Conservation (phyloP, 1,139 yeast genomes). For the Yamadazyma conglobata region DNA sequence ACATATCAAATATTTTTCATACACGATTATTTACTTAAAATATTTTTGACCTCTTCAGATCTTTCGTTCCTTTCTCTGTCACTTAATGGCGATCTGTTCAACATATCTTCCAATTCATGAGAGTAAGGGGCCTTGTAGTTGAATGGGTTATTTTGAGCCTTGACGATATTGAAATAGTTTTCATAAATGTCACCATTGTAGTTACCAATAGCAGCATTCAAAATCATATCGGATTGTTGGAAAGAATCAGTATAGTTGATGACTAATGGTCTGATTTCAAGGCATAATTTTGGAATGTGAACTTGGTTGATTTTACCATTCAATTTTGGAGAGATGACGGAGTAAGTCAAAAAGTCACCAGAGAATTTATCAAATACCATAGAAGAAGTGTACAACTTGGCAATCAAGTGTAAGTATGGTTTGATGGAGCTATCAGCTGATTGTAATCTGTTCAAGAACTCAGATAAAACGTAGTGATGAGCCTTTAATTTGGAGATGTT, state of each 20-base stretch:
- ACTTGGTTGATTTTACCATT: conserved; percentile 45
- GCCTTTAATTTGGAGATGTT: conserved; percentile 58
- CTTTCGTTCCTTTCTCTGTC: conserved; percentile 50
- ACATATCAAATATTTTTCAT: too few relatives aligned
- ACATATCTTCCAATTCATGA: conserved; percentile 45
- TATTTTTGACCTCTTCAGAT: conserved; percentile 37
- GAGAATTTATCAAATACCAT: conserved; percentile 70
- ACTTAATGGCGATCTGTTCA: conserved; percentile 48
- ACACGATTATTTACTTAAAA: conserved; percentile 20
- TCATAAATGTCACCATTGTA: conserved; percentile 85
- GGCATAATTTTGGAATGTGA: conserved; percentile 42
- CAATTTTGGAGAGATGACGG: conserved; percentile 48
- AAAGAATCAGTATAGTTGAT: conserved; percentile 88
- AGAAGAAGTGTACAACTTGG: conserved; percentile 59
- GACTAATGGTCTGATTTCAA: conserved; percentile 62
- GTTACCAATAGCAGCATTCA: conserved; percentile 82
- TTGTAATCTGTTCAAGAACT: conserved; percentile 36
- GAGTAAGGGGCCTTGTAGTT: conserved; percentile 62
- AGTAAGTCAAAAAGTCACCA: conserved; percentile 69
- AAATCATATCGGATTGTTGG: conserved; percentile 77
- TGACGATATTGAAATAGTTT: conserved; percentile 59
- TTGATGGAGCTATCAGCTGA: conserved; percentile 20
- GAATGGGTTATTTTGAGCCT: conserved; percentile 50
- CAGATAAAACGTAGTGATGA: conserved; percentile 50
- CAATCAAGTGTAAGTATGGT: conserved; percentile 30